A percentile compares a stretch with the other conserved stretches of the same genome.
Evolutionary conservation across 2,329 filamentous ascomycete genomes (phyloP).

Genomic region (Dactylella cylindrospora): DNA sequence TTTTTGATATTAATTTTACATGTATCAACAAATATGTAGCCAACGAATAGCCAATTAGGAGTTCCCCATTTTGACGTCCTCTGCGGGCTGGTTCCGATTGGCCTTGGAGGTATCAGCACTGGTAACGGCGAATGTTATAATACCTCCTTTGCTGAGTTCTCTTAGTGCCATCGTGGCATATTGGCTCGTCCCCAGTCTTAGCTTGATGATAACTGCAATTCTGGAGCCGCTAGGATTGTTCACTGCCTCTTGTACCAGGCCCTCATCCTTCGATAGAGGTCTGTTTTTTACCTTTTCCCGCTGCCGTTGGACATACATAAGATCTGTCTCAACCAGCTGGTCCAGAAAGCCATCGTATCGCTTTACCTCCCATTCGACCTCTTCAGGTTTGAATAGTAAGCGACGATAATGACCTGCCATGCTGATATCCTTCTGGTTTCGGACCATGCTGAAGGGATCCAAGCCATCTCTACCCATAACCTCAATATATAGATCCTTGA

Average conservation of each 20-base stretch:
- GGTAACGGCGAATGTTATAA: slow-evolving; percentile 55
- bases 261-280: slow-evolving; percentile 25
- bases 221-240: slow-evolving; percentile 52
- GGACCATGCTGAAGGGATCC: slow-evolving; percentile 82
- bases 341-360: slow-evolving; percentile 70
- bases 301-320: slow-evolving; percentile 64
- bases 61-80: slow-evolving; percentile 15
- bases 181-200: slow-evolving; percentile 75
- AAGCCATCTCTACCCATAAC: slow-evolving; percentile 80
- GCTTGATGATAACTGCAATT: slow-evolving; percentile 69
- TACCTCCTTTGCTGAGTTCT: slow-evolving; percentile 73
- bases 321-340: slow-evolving; percentile 85
- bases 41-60: not conserved
- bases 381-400: slow-evolving; percentile 68
- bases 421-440: slow-evolving; percentile 81
- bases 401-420: slow-evolving; percentile 87
- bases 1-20: no score
- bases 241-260: slow-evolving; percentile 31
- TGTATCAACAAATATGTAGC: no score
- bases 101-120: no score
- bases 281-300: slow-evolving; percentile 23
- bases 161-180: slow-evolving; percentile 82
- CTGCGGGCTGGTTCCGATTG: slow-evolving; percentile 8
- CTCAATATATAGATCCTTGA: slow-evolving; percentile 77
- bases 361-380: slow-evolving; percentile 68